Base-by-base conservation (phyloP, 352 stramenopile species). In the Globisporangium parvum region DNA sequence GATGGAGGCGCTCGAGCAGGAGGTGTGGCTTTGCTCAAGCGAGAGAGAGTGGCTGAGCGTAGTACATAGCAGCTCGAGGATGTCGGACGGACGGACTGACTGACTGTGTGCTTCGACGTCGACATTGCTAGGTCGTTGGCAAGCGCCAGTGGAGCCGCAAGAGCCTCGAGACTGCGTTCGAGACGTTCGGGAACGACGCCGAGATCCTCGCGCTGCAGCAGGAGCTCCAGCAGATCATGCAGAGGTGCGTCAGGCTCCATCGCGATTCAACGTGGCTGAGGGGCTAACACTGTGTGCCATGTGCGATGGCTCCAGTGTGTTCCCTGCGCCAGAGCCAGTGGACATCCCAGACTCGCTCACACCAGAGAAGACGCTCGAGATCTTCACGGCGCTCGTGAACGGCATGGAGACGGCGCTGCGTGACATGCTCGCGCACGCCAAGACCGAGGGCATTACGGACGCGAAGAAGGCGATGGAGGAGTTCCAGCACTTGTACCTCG, bases 371-470 rank as follows among this genome's bases (percentile, higher is more conserved):
- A 82, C 68, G 33, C 47, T 94, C 45, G 75, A 64, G 49, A 88
- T 94, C 56, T 60, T 94, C 47, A 59, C 70, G 21, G 54, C 73
- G 52, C 74, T 94, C 47, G 75, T 89, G 41, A 73, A 76, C 52
- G 77, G 70, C 35, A 91, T 92, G 79, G 80, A 89, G 62, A 71
- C 72, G 49, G 84, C 84, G n/a, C 88, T 92, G 78, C 57, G 60
- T 24, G 81, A 90, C 44, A 89, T 87, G 74, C 72, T 94, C 53
- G 55, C 60, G 6, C 78, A 94, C 47, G 84, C 84, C 20, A 69
- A 73, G 42, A 59, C 65, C 37, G 80, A 91, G 31, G 84, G 84
- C 18, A 91, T 94, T 50, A 87, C 72, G 45, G 78, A 93, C 57
- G 69, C 66, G 2, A 51, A 55, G 45, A 77, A 84, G 49, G 81